Conservation (phyloP, 23 red algal genomes). For the Rhodosorus marinus region DNA sequence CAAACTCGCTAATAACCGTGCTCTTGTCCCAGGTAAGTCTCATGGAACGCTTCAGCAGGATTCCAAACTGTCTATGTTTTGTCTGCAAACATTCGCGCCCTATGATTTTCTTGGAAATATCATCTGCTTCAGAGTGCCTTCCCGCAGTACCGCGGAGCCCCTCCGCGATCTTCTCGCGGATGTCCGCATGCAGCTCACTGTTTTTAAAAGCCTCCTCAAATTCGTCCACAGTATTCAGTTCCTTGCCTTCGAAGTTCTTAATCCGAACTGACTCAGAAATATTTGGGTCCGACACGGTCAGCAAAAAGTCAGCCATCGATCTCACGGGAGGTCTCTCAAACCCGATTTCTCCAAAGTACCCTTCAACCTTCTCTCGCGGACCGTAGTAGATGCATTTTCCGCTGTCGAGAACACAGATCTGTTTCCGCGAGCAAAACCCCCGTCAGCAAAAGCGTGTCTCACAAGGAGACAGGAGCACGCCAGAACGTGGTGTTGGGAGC, state of each 20-base stretch:
- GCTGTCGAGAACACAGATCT: slow-evolving; percentile 27
- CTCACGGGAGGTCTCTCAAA: slow-evolving; percentile 42
- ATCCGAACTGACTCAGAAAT: too few species aligned
- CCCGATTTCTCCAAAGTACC: slow-evolving; percentile 51
- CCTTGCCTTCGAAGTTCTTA: slow-evolving; percentile 1
- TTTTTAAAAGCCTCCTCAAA: slow-evolving; percentile 18
- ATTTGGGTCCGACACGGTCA: slow-evolving; percentile 55
- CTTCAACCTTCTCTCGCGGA: slow-evolving; percentile 30
- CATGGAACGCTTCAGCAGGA: too few species aligned
- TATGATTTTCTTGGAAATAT: neutral
- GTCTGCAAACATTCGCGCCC: neutral
- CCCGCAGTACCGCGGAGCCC: neutral
- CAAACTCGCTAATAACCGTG: slow-evolving; percentile 10
- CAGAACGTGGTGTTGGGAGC: too few species aligned
- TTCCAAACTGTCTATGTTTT: too few species aligned
- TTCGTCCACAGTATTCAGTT: slow-evolving; percentile 3
- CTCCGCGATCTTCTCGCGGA: neutral
- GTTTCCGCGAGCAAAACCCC: too few species aligned
- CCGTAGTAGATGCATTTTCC: slow-evolving; percentile 81
- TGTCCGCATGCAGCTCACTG: neutral
- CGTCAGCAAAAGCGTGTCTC: too few species aligned
- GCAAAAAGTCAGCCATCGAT: slow-evolving; percentile 72
- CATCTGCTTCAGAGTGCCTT: neutral
- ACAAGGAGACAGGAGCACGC: too few species aligned
- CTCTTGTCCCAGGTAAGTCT: too few species aligned